phyloP scores from a whole-genome alignment of 2,329 filamentous ascomycete genomes.

The Coleophoma eucalyptorum region DNA sequence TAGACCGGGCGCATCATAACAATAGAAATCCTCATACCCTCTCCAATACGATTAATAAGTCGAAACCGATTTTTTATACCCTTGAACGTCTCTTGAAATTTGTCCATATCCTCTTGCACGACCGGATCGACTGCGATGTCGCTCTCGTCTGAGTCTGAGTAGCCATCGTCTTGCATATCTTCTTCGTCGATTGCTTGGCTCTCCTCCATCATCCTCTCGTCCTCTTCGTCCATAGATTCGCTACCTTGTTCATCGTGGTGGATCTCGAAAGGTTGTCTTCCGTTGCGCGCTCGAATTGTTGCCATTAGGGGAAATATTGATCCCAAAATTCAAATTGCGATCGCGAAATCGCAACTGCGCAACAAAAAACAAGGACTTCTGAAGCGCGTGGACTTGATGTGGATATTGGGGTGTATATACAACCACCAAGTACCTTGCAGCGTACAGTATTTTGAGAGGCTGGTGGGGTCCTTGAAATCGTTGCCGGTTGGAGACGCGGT shows the following conservation, averaged over 20 bases:
- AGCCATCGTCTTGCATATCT: slow-evolving; percentile 33
- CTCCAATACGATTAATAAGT: slow-evolving; percentile 93
- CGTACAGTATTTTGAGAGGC: neutral
- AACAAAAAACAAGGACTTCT: no score
- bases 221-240: slow-evolving; percentile 25
- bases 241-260: slow-evolving; percentile 19
- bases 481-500: slow-evolving; percentile 1
- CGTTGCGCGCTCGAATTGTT: slow-evolving; percentile 23
- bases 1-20: neutral
- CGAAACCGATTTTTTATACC: slow-evolving; percentile 82
- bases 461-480: neutral
- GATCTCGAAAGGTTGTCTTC: slow-evolving; percentile 31
- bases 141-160: slow-evolving; percentile 47
- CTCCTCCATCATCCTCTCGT: slow-evolving; percentile 32
- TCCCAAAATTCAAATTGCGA: neutral
- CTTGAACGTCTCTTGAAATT: slow-evolving; percentile 76
- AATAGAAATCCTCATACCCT: slow-evolving; percentile 55
- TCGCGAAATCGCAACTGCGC: no score
- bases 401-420: no score
- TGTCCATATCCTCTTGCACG: slow-evolving; percentile 83
- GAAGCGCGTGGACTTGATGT: no score
- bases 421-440: neutral
- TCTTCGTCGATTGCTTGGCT: slow-evolving; percentile 15
- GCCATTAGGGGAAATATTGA: slow-evolving; percentile 13
- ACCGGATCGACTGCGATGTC: slow-evolving; percentile 61